These are phyloP conservation scores for Dipteronia sinensis DNA, from an alignment of 345 rosid species.

Conservation along the genomic window DNA sequence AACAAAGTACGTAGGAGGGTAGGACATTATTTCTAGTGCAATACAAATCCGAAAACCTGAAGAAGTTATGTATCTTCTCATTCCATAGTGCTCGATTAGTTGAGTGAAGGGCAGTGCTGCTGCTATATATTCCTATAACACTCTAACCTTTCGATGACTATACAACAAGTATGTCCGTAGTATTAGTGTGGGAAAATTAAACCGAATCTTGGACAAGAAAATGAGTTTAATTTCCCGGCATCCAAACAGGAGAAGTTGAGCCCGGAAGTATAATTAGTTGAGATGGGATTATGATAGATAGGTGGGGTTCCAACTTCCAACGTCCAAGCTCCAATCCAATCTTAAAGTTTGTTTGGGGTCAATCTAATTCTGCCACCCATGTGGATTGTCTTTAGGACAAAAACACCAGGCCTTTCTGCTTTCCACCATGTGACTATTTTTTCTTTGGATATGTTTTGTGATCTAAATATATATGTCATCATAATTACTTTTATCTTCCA, in stretches of 20 bases:
- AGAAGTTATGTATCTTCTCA: too few species aligned
- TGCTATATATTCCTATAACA: too few species aligned
- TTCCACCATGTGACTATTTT: conserved; percentile 33
- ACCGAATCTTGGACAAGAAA: neutral
- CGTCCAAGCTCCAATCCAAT: neutral
- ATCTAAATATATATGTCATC: neutral
- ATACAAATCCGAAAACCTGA: too few species aligned
- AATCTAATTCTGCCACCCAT: conserved; percentile 30
- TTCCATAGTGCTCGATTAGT: too few species aligned
- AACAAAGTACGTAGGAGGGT: too few species aligned
- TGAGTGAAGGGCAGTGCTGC: too few species aligned
- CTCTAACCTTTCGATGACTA: too few species aligned
- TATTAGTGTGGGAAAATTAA: too few species aligned
- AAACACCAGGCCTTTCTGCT: conserved; percentile 21
- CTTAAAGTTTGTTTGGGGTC: neutral
- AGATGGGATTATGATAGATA: conserved; percentile 1
- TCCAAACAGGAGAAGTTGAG: conserved; percentile 8
- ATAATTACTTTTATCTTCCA: conserved; percentile 7
- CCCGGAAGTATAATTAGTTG: neutral
- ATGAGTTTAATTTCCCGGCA: neutral
- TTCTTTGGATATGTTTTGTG: neutral
- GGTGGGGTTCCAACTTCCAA: conserved; percentile 22
- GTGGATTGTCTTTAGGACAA: conserved; percentile 30
- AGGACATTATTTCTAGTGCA: too few species aligned
- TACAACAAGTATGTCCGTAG: too few species aligned